Percentiles rank a stretch among this genome's conserved stretches.
These are phyloP conservation scores for Plectranthus barbatus DNA, from an alignment of 257 asterid genomes.

Conservation along the genomic window DNA sequence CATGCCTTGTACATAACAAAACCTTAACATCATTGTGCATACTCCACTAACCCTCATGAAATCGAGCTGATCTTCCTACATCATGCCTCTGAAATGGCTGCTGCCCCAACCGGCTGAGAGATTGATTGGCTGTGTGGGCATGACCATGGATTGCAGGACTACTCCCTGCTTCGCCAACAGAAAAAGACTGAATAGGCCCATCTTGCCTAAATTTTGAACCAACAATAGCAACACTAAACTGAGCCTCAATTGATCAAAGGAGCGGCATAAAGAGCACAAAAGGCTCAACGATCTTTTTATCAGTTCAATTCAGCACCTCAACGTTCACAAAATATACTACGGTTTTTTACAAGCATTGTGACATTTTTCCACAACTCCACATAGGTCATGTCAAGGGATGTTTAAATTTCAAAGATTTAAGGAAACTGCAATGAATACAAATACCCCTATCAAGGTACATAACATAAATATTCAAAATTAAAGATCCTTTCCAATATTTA, in stretches of 20 bases:
- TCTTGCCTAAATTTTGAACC: slow-evolving; percentile 44
- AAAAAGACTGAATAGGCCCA: slow-evolving; percentile 41
- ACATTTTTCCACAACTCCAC: too few species aligned
- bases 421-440: too few species aligned
- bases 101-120: slow-evolving; percentile 69
- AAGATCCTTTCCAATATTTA: too few species aligned
- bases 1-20: neutral
- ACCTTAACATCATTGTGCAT: neutral
- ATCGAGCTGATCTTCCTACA: slow-evolving; percentile 56
- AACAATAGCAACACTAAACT: slow-evolving; percentile 1
- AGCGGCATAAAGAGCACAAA: too few species aligned
- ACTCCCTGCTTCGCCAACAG: slow-evolving; percentile 41
- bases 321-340: neutral
- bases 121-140: slow-evolving; percentile 35
- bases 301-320: too few species aligned
- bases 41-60: slow-evolving; percentile 47
- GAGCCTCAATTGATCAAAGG: neutral
- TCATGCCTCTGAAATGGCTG: slow-evolving; percentile 48
- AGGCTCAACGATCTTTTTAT: too few species aligned
- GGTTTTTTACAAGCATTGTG: neutral
- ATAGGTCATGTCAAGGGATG: too few species aligned
- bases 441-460: too few species aligned
- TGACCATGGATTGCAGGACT: slow-evolving; percentile 32
- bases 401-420: too few species aligned
- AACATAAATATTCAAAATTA: too few species aligned